Evolutionary conservation across 352 stramenopile species (phyloP).

Genomic region (Pythium dissimile): DNA sequence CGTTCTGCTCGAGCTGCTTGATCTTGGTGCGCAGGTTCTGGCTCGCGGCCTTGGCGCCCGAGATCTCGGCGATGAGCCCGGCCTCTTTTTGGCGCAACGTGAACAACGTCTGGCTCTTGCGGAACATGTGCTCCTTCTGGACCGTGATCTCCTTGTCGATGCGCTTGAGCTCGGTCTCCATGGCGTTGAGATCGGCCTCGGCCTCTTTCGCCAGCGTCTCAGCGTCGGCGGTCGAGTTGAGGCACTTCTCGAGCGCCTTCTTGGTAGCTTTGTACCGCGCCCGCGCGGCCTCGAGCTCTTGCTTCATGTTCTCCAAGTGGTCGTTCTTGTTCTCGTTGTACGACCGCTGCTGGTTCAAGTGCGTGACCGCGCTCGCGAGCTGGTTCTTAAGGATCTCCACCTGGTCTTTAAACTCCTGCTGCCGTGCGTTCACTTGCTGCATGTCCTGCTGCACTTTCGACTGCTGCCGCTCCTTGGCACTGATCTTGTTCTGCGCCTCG

Average conservation of each 20-base stretch:
- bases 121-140: conserved; percentile 93
- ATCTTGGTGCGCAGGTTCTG: conserved; percentile 91
- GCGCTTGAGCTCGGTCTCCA: conserved; percentile 55
- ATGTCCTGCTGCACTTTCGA: conserved; percentile 70
- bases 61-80: conserved; percentile 90
- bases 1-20: conserved; percentile 87
- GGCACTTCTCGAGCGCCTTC: conserved; percentile 65
- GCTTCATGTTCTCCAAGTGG: conserved; percentile 78
- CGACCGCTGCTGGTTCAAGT: conserved; percentile 76
- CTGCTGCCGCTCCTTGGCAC: conserved; percentile 63
- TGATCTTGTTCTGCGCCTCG: conserved; percentile 74
- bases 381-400: conserved; percentile 93
- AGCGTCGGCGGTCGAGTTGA: conserved; percentile 70
- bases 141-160: conserved; percentile 75
- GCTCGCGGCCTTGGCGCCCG: conserved; percentile 78
- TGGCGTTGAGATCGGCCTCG: conserved; percentile 65
- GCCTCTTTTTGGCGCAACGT: conserved; percentile 85
- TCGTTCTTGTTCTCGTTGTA: conserved; percentile 71
- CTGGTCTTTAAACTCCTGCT: conserved; percentile 88
- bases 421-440: conserved; percentile 41
- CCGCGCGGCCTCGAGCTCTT: conserved; percentile 58
- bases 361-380: conserved; percentile 79
- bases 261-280: conserved; percentile 82
- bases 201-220: conserved; percentile 85
- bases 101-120: conserved; percentile 88